Evolutionary conservation across 257 asterid genomes (phyloP).

Genomic region (Nicotiana undulata): DNA sequence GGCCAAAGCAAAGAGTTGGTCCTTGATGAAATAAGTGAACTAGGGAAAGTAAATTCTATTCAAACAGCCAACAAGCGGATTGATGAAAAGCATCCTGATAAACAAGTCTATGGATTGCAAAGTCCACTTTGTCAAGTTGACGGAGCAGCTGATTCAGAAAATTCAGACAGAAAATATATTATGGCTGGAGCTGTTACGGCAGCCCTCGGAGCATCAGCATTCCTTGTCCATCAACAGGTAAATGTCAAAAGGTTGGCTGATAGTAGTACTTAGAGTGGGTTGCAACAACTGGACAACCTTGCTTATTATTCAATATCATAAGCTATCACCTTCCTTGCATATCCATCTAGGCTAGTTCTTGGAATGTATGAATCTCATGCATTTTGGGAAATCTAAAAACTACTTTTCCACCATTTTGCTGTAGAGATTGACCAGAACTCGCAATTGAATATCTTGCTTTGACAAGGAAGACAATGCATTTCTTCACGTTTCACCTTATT

Average conservation of each 20-base stretch:
- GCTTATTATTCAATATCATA: neutral
- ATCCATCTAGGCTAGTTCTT: neutral
- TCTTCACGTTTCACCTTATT: neutral
- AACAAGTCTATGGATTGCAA: slow-evolving; percentile 9
- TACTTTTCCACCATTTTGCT: neutral
- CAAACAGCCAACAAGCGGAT: slow-evolving; percentile 20
- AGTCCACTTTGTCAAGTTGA: slow-evolving; percentile 23
- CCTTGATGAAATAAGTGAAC: slow-evolving; percentile 25
- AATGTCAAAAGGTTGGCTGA: slow-evolving; percentile 1
- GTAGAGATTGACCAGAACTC: neutral
- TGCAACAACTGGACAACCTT: neutral
- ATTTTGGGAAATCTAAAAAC: neutral
- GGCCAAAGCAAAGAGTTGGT: slow-evolving; percentile 23
- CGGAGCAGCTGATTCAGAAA: slow-evolving; percentile 25
- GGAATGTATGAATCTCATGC: neutral
- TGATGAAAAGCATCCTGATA: slow-evolving; percentile 17
- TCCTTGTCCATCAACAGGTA: slow-evolving; percentile 67
- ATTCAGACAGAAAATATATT: slow-evolving; percentile 27
- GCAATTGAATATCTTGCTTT: neutral
- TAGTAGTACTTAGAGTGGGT: neutral
- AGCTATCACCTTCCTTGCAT: neutral
- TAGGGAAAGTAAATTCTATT: slow-evolving; percentile 16
- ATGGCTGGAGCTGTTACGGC: slow-evolving; percentile 93
- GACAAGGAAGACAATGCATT: neutral
- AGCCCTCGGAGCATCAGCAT: slow-evolving; percentile 94